phyloP scores from a whole-genome alignment of 768 basidiomycete species.

The Tephrocybe sp. region DNA sequence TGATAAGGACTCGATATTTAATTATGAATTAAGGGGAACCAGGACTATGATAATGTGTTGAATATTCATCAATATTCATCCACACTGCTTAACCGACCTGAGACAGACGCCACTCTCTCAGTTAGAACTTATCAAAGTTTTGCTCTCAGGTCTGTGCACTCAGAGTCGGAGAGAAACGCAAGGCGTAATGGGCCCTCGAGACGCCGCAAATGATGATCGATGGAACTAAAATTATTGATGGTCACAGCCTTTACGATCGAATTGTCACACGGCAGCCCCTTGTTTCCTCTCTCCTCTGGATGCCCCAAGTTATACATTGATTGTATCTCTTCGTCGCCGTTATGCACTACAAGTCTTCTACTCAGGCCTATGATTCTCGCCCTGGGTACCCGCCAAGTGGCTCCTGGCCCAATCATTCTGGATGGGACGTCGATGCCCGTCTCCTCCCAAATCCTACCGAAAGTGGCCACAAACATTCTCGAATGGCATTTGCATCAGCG shows the following conservation, averaged over 20 bases:
- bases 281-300: not conserved
- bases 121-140: no score
- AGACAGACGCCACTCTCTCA: no score
- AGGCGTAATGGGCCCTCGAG: no score
- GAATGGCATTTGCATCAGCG: constrained; percentile 20
- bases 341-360: constrained; percentile 23
- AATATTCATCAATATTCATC: no score
- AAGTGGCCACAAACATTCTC: constrained; percentile 29
- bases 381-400: constrained; percentile 19
- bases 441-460: constrained; percentile 28
- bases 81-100: no score
- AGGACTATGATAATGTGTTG: no score
- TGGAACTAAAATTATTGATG: constrained; percentile 9
- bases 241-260: constrained; percentile 5
- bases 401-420: constrained; percentile 19
- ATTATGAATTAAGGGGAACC: no score
- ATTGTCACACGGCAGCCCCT: not conserved
- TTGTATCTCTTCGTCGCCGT: constrained; percentile 4
- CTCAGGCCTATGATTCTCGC: constrained; percentile 23
- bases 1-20: no score
- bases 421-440: constrained; percentile 28
- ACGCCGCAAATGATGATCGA: no score
- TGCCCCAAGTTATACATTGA: constrained; percentile 12
- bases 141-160: no score
- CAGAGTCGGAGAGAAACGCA: no score